Evolutionary conservation across 2,329 filamentous ascomycete species (phyloP).

Genomic region (Paracorniculantispora psalliotae): DNA sequence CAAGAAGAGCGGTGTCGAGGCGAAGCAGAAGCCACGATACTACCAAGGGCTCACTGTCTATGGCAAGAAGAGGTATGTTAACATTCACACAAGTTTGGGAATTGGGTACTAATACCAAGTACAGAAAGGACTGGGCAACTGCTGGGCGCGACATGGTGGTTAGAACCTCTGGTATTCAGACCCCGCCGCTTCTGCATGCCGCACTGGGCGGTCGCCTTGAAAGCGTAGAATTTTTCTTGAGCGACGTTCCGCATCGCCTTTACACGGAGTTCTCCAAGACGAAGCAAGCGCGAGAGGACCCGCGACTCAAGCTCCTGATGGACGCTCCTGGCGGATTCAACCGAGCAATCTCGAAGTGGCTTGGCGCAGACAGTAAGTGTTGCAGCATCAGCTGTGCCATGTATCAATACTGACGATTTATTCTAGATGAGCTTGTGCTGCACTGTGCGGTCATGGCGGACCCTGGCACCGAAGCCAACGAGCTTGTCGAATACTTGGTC

Average conservation of each 20-base stretch:
- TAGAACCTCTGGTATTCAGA: slow-evolving; percentile 36
- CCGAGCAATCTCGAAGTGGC: slow-evolving; percentile 56
- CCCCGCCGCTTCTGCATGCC: slow-evolving; percentile 57
- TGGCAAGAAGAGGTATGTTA: slow-evolving; percentile 57
- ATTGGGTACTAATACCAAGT: slow-evolving; percentile 9
- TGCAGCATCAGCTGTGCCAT: neutral
- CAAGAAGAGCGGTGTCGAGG: slow-evolving; percentile 58
- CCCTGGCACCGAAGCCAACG: slow-evolving; percentile 36
- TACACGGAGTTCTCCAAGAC: slow-evolving; percentile 64
- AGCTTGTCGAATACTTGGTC: slow-evolving; percentile 62
- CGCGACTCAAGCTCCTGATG: slow-evolving; percentile 56
- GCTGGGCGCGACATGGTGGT: slow-evolving; percentile 47
- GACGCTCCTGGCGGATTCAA: slow-evolving; percentile 59
- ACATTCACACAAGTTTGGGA: neutral
- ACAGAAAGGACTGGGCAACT: slow-evolving; percentile 64
- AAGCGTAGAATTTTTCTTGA: slow-evolving; percentile 71
- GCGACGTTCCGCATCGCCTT: slow-evolving; percentile 60
- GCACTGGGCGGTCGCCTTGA: slow-evolving; percentile 56
- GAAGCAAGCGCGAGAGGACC: slow-evolving; percentile 55
- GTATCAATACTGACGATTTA: neutral
- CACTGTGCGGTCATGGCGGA: slow-evolving; percentile 58
- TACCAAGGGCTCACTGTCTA: slow-evolving; percentile 76
- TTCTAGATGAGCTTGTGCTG: slow-evolving; percentile 50
- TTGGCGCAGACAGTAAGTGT: slow-evolving; percentile 53
- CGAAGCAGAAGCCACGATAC: slow-evolving; percentile 60